Conservation (phyloP, 306 rosid species). For the Sophora flavescens region DNA sequence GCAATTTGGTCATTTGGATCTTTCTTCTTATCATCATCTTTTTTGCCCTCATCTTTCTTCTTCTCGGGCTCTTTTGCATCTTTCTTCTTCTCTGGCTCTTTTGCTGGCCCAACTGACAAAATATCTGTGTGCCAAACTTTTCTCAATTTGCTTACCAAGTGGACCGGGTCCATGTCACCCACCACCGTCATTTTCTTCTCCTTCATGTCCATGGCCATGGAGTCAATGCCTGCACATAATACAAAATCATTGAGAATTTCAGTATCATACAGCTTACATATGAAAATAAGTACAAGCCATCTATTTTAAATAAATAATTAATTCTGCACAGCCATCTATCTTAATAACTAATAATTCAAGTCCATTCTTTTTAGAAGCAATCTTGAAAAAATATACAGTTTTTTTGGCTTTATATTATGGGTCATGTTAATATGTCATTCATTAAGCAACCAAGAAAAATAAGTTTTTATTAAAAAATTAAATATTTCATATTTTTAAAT, state of each 20-base stretch:
- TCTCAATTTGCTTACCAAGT: slow-evolving; percentile 55
- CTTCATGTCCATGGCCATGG: slow-evolving; percentile 72
- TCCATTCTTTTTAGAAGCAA: neutral
- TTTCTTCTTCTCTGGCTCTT: slow-evolving; percentile 65
- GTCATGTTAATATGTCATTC: no score
- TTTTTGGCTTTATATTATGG: neutral
- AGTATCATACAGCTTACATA: neutral
- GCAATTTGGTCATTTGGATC: slow-evolving; percentile 47
- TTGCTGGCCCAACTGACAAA: slow-evolving; percentile 70
- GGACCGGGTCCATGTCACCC: slow-evolving; percentile 65
- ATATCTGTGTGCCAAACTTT: slow-evolving; percentile 61
- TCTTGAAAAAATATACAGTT: neutral
- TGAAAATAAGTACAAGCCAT: neutral
- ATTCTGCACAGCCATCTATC: neutral
- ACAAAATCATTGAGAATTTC: neutral
- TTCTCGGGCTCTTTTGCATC: slow-evolving; percentile 11
- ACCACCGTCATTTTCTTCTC: slow-evolving; percentile 66
- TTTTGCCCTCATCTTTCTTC: slow-evolving; percentile 49
- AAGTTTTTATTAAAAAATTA: no score
- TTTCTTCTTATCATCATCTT: slow-evolving; percentile 40
- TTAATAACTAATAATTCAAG: neutral
- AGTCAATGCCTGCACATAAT: slow-evolving; percentile 62
- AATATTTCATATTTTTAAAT: no score
- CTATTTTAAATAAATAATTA: neutral
- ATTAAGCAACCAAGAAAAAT: no score